These are phyloP conservation scores for Phragmites australis DNA, from an alignment of 176 grass and related monocot genomes.

Conservation along the genomic window DNA sequence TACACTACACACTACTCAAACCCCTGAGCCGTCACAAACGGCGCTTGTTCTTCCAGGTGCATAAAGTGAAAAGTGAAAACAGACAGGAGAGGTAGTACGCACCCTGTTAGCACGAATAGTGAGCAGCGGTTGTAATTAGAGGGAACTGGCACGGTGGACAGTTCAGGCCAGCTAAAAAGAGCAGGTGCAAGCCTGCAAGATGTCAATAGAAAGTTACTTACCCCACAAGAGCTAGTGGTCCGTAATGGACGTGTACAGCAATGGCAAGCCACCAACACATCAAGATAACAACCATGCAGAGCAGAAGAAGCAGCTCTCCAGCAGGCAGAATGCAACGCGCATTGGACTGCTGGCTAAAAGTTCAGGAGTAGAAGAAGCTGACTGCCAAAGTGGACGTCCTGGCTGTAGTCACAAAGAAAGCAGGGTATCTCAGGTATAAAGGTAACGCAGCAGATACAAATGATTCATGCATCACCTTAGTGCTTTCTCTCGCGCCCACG, in stretches of 20 bases:
- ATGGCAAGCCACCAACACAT: conserved; percentile 3
- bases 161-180: conserved; percentile 51
- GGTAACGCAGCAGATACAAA: conserved; percentile 16
- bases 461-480: conserved; percentile 18
- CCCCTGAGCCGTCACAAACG: not conserved
- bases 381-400: conserved; percentile 41
- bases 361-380: not conserved
- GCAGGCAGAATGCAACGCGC: conserved; percentile 19
- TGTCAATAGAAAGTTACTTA: conserved; percentile 39
- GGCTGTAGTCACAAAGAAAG: conserved; percentile 18
- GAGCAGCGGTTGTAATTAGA: conserved; percentile 19
- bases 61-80: conserved; percentile 29
- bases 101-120: not conserved
- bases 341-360: conserved; percentile 9
- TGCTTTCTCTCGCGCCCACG: too few relatives aligned
- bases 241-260: conserved; percentile 19
- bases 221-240: conserved; percentile 26
- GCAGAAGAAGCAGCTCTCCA: not conserved
- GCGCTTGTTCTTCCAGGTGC: not conserved
- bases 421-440: conserved; percentile 34
- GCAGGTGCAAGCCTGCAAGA: conserved; percentile 13
- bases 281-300: not conserved
- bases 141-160: conserved; percentile 8
- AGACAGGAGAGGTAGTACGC: conserved; percentile 11
- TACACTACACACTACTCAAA: conserved; percentile 4